Evolutionary conservation across 2,329 filamentous ascomycete genomes (phyloP).

Genomic region (Graphilbum sp.): DNA sequence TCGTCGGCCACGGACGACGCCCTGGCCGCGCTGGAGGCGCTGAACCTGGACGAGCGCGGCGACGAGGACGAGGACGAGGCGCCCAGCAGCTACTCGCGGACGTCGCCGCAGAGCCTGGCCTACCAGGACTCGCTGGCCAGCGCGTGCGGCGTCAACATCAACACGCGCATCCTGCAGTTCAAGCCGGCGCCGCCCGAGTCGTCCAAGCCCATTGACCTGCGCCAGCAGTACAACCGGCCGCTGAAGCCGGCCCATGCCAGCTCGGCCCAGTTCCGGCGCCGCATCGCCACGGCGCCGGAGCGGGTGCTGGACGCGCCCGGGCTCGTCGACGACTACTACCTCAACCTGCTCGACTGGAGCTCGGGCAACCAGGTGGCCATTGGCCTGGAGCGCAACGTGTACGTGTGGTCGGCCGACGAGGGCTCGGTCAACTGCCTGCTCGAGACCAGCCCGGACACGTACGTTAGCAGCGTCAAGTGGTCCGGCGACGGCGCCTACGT

Average conservation of each 20-base stretch:
- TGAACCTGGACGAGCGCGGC: conserved; percentile 45
- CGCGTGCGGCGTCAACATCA: conserved; percentile 59
- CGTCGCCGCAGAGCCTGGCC: conserved; percentile 62
- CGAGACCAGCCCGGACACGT: conserved; percentile 79
- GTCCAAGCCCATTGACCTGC: conserved; percentile 92
- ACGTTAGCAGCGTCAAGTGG: conserved; percentile 98
- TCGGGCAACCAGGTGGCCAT: conserved; percentile 96
- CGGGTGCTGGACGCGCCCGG: conserved; percentile 92
- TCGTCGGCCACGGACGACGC: conserved; percentile 68
- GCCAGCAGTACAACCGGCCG: conserved; percentile 94
- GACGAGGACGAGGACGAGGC: conserved; percentile 59
- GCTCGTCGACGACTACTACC: conserved; percentile 95
- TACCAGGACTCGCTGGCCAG: conserved; percentile 13
- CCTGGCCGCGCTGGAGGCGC: conserved; percentile 60
- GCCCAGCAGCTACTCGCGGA: conserved; percentile 52
- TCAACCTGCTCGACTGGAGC: conserved; percentile 97
- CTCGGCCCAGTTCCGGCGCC: conserved; percentile 75
- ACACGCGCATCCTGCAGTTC: conserved; percentile 92
- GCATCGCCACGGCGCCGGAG: conserved; percentile 87
- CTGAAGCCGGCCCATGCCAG: conserved; percentile 59
- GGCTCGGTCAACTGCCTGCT: conserved; percentile 78
- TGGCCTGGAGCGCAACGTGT: conserved; percentile 89
- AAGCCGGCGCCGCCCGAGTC: conserved; percentile 98
- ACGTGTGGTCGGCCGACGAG: conserved; percentile 95
- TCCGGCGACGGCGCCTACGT: conserved; percentile 94